These are phyloP conservation scores for Calonectria pseudoturangicola DNA, from an alignment of 2,329 filamentous ascomycete genomes.

Conservation along the genomic window DNA sequence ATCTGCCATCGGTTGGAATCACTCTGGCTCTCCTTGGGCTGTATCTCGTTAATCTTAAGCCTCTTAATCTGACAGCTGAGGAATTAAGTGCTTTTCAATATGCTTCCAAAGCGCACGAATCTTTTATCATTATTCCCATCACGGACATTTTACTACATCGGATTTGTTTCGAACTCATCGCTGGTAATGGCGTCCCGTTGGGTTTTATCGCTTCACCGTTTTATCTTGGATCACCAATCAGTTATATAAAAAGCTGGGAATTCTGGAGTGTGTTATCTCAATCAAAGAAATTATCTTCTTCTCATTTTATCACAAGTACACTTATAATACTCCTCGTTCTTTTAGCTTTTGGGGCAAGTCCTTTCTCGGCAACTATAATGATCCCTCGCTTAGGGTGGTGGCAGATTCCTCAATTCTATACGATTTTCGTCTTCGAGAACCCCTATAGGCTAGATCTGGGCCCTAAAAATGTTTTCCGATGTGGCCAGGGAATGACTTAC, in stretches of 20 bases:
- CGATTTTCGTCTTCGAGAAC: too few relatives aligned
- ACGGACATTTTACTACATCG: too few relatives aligned
- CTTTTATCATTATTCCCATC: too few relatives aligned
- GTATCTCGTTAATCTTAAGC: too few relatives aligned
- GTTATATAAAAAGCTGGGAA: slow-evolving; percentile 30
- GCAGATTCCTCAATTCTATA: background rate
- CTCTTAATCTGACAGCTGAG: too few relatives aligned
- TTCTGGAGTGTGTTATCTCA: slow-evolving; percentile 13
- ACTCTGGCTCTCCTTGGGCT: too few relatives aligned
- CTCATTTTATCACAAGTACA: background rate
- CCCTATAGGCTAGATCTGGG: too few relatives aligned
- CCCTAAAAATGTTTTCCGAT: background rate
- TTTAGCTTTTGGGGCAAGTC: slow-evolving; percentile 19
- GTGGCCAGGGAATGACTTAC: background rate
- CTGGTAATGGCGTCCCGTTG: background rate
- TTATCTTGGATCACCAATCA: slow-evolving; percentile 24
- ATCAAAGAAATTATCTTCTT: background rate
- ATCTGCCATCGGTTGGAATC: too few relatives aligned
- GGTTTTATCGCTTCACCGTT: slow-evolving; percentile 33
- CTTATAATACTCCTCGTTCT: slow-evolving; percentile 10
- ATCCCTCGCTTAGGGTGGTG: slow-evolving; percentile 38
- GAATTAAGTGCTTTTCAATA: too few relatives aligned
- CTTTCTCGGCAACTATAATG: slow-evolving; percentile 36
- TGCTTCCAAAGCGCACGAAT: too few relatives aligned
- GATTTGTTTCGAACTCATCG: too few relatives aligned